Evolutionary conservation across 2,329 filamentous ascomycete genomes (phyloP).

Genomic region (Fusarium sp.): DNA sequence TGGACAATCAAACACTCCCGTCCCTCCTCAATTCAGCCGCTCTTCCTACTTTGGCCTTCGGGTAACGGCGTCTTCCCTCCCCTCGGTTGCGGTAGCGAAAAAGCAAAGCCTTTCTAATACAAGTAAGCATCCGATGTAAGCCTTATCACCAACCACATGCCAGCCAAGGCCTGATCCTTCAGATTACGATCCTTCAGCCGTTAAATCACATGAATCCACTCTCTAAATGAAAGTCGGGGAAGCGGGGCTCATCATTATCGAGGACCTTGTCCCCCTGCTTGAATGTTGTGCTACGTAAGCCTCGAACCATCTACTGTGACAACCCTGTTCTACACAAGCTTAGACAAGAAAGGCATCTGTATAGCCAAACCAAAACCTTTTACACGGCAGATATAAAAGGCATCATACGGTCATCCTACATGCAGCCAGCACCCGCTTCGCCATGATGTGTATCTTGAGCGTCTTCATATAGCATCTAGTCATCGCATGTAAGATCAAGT

Average conservation of each 20-base stretch:
- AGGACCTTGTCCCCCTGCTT: conserved; percentile 4
- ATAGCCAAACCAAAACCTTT: conserved; percentile 11
- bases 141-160: neutral
- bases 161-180: conserved; percentile 1
- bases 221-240: conserved; percentile 26
- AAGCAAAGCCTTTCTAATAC: conserved; percentile 1
- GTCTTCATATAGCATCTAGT: conserved; percentile 9
- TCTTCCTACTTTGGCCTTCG: conserved; percentile 1
- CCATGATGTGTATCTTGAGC: conserved; percentile 15
- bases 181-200: neutral
- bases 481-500: conserved; percentile 9
- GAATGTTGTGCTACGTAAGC: too few species aligned
- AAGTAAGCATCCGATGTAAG: neutral
- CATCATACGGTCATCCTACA: conserved; percentile 17
- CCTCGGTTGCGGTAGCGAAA: conserved; percentile 24
- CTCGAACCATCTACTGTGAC: conserved; percentile 23
- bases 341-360: conserved; percentile 30
- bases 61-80: conserved; percentile 20
- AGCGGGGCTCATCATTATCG: conserved; percentile 25
- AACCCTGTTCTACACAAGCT: conserved; percentile 16
- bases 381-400: neutral
- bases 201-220: conserved; percentile 16
- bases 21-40: conserved; percentile 25
- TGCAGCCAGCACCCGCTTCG: conserved; percentile 13
- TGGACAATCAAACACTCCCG: conserved; percentile 28